Conservation (phyloP, 768 basidiomycete species). For the Xanthoconium stramineum region DNA sequence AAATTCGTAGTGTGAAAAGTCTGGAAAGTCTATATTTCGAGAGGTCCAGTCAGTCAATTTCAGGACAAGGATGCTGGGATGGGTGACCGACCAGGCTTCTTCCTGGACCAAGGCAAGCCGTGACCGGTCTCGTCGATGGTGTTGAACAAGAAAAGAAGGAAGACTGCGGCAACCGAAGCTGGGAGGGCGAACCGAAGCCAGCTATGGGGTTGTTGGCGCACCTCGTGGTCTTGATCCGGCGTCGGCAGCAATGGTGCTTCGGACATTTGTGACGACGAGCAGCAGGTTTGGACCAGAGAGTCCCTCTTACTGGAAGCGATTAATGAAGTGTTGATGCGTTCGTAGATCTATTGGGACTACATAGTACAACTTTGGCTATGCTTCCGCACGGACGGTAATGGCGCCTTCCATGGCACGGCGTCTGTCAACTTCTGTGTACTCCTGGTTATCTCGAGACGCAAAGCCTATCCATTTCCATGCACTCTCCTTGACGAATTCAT, state of each 20-base stretch:
- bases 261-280: conserved; percentile 5
- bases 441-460: conserved; percentile 31
- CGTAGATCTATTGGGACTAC: too few relatives aligned
- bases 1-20: conserved; percentile 51
- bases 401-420: conserved; percentile 39
- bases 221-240: background rate
- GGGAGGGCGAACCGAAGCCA: conserved; percentile 21
- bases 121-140: conserved; percentile 16
- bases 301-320: too few relatives aligned
- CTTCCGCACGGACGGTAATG: conserved; percentile 14
- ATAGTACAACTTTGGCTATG: background rate
- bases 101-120: conserved; percentile 1
- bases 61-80: background rate
- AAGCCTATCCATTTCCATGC: conserved; percentile 75
- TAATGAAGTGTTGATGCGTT: too few relatives aligned
- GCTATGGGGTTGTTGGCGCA: background rate
- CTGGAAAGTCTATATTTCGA: conserved; percentile 34
- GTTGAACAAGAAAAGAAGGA: conserved; percentile 45
- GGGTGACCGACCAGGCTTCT: conserved; percentile 14
- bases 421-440: conserved; percentile 55
- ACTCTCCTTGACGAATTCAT: conserved; percentile 72
- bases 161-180: conserved; percentile 36
- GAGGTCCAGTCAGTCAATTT: background rate
- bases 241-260: conserved; percentile 13
- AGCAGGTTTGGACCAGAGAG: too few relatives aligned